Evolutionary conservation across 257 asterid species (phyloP).

Genomic region (Primulina huaijiensis): DNA sequence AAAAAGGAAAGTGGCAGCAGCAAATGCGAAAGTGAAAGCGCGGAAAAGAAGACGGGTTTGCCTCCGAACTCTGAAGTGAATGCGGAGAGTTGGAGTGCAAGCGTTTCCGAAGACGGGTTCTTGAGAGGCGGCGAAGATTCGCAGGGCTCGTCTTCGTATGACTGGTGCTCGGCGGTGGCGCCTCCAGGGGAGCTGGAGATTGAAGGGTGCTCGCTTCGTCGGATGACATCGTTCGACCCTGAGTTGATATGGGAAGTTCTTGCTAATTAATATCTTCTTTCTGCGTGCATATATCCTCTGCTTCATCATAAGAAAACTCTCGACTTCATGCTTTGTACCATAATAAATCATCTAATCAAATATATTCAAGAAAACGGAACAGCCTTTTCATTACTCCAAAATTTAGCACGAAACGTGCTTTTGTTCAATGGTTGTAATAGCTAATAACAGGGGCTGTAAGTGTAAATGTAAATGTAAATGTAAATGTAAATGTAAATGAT

Average conservation of each 20-base stretch:
- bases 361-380: no score
- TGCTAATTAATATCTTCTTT: constrained; percentile 36
- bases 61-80: constrained; percentile 22
- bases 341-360: no score
- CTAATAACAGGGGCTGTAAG: no score
- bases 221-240: constrained; percentile 71
- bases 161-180: constrained; percentile 28
- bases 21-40: constrained; percentile 4
- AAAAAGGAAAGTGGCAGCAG: constrained; percentile 17
- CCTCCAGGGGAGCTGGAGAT: constrained; percentile 31
- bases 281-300: no score
- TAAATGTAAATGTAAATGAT: no score
- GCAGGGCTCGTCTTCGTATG: constrained; percentile 31
- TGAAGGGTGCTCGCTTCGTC: constrained; percentile 56
- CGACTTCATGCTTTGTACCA: background rate
- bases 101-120: constrained; percentile 51
- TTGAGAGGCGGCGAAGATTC: constrained; percentile 44
- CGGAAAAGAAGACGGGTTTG: constrained; percentile 21
- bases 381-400: no score
- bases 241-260: constrained; percentile 85
- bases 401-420: no score
- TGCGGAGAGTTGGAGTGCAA: constrained; percentile 26
- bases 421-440: no score
- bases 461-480: no score
- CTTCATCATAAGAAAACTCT: background rate